Conservation (phyloP, 441 rosid species). For the Gossypium trilobum region DNA sequence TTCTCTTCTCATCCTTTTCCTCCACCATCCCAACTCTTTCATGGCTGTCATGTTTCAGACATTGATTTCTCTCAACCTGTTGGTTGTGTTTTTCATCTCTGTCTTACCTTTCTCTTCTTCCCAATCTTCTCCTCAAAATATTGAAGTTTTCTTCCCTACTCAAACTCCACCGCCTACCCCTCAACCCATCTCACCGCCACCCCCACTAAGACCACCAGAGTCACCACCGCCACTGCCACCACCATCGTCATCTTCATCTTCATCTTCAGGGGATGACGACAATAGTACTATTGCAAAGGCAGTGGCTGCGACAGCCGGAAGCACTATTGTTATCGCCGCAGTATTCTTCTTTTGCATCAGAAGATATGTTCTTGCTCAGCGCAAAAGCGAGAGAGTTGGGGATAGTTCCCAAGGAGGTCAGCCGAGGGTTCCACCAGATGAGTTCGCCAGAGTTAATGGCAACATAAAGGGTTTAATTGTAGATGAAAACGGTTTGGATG, state of each 20-base stretch:
- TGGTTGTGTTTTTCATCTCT: slow-evolving; percentile 14
- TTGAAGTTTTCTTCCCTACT: slow-evolving; percentile 50
- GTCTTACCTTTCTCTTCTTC: slow-evolving; percentile 29
- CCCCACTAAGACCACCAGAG: not conserved
- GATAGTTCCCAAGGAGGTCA: slow-evolving; percentile 18
- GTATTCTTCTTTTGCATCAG: slow-evolving; percentile 45
- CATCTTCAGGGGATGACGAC: slow-evolving; percentile 11
- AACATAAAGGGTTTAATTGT: slow-evolving; percentile 48
- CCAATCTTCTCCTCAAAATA: slow-evolving; percentile 46
- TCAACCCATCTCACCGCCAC: not conserved
- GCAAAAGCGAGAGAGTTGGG: slow-evolving; percentile 23
- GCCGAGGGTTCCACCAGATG: slow-evolving; percentile 18
- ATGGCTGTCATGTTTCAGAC: slow-evolving; percentile 41
- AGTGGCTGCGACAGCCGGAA: slow-evolving; percentile 54
- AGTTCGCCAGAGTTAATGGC: slow-evolving; percentile 34
- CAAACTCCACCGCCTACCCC: slow-evolving; percentile 19
- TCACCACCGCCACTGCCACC: not conserved
- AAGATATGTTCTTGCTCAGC: slow-evolving; percentile 22
- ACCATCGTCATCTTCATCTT: not conserved
- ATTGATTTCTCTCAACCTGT: slow-evolving; percentile 19
- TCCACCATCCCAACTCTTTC: slow-evolving; percentile 20
- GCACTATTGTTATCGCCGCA: slow-evolving; percentile 44
- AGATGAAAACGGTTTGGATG: slow-evolving; percentile 77
- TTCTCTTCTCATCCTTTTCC: not conserved
- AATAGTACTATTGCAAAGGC: slow-evolving; percentile 41